phyloP scores from a whole-genome alignment of 2,329 filamentous ascomycete species.

The Trichoderma polysporum region DNA sequence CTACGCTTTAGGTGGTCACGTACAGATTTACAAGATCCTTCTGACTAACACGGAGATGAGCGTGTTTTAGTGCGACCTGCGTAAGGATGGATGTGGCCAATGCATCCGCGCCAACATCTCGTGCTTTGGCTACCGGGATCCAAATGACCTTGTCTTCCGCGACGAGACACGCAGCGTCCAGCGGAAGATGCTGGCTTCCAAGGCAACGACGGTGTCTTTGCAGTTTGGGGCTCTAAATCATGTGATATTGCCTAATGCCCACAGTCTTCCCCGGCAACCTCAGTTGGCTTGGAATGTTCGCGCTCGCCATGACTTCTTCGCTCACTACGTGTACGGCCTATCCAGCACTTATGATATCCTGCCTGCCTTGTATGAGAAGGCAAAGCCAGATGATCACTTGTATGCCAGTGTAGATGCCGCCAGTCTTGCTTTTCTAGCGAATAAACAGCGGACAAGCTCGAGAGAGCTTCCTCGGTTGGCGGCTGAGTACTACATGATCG shows the following conservation, averaged over 20 bases:
- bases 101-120: constrained; percentile 27
- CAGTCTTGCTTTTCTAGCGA: constrained; percentile 28
- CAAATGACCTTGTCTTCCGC: constrained; percentile 27
- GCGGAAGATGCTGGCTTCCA: constrained; percentile 19
- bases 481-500: constrained; percentile 10
- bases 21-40: too few relatives aligned
- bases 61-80: constrained; percentile 26
- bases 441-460: neutral
- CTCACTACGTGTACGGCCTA: constrained; percentile 27
- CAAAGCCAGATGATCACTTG: constrained; percentile 21
- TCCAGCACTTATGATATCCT: constrained; percentile 27
- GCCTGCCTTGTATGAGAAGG: constrained; percentile 21
- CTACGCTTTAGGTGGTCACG: neutral
- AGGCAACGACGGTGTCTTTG: neutral
- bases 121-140: constrained; percentile 30
- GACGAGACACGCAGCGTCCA: constrained; percentile 26
- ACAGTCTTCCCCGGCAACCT: neutral
- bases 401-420: constrained; percentile 29
- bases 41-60: neutral
- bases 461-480: constrained; percentile 17
- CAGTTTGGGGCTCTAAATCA: constrained; percentile 2
- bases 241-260: neutral
- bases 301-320: constrained; percentile 29
- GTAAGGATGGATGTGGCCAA: constrained; percentile 27
- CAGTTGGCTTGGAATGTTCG: constrained; percentile 24